Conservation (phyloP, 2,329 filamentous ascomycete species). For the Claviceps lovelessii region DNA sequence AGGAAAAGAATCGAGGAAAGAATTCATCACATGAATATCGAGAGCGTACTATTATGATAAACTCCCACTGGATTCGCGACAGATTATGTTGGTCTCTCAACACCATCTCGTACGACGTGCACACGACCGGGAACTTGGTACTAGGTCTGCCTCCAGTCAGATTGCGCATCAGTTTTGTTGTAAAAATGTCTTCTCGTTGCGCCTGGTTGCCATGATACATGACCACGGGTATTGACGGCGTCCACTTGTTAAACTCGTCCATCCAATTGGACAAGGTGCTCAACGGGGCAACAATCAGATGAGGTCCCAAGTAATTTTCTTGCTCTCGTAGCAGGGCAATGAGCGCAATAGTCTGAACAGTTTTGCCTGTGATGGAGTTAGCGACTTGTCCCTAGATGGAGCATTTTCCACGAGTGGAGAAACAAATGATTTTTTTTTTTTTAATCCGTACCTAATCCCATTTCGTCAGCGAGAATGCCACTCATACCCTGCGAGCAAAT, state of each 20-base stretch:
- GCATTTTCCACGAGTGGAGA: neutral
- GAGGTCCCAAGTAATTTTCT: constrained; percentile 69
- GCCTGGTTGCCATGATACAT: constrained; percentile 79
- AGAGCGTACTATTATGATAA: constrained; percentile 70
- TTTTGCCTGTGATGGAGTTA: constrained; percentile 51
- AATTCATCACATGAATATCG: neutral
- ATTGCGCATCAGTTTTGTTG: constrained; percentile 53
- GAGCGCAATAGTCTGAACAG: constrained; percentile 77
- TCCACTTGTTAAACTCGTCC: constrained; percentile 84
- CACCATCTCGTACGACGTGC: constrained; percentile 93
- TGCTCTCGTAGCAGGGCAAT: constrained; percentile 79
- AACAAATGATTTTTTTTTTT: too few relatives aligned
- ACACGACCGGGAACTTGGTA: constrained; percentile 72
- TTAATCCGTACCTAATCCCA: constrained; percentile 53
- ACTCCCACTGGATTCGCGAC: constrained; percentile 81
- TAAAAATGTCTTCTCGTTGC: constrained; percentile 63
- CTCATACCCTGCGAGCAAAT: constrained; percentile 67
- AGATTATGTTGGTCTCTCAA: constrained; percentile 76
- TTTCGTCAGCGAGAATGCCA: constrained; percentile 84
- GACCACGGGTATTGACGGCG: constrained; percentile 72
- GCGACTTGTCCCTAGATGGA: neutral
- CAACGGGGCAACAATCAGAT: constrained; percentile 77
- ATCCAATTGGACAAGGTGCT: constrained; percentile 95
- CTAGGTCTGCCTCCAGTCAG: constrained; percentile 46
- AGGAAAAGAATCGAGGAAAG: neutral